Evolutionary conservation across 2,329 filamentous ascomycete species (phyloP), one percentile per base, ranked within the genome.

Genomic region (Mycogone perniciosa): DNA sequence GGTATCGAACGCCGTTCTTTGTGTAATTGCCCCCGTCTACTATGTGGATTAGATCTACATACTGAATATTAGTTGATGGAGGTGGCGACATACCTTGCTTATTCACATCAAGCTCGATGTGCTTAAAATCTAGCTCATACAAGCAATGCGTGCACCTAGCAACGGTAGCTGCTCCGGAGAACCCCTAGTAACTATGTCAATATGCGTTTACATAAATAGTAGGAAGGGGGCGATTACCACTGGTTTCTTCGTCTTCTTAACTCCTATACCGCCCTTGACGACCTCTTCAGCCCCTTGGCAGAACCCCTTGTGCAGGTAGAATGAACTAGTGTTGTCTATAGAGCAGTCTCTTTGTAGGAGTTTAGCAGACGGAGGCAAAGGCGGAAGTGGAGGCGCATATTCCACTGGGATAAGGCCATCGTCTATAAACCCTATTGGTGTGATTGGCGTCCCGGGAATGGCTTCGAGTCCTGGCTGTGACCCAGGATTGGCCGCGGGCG

Each of bases 211-310:
- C 20, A 46, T 8, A 20, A 7, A 4, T 7, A 30, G 30, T 8
- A 6, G 5, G n/a, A 10, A 31, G 26, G 13, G 50, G 10, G 31
- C 3, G 10, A 30, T 37, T 30, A 44, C 29, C 51, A 77, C 74
- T 31, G 76, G 70, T 53, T 76, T 75, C 58, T 74, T 75, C 4
- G 73, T 70, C 56, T 72, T 76, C 58, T 72, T 76, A 43, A 80
- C 70, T 6, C 77, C 77, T 4, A 71, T 61, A 2, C 71, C 72
- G 1, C 78, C 78, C 34, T 67, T 66, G 30, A 74, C 62, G 1
- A 75, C 71, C 11, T 77, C 75, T 43, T 72, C 73, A 6, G 78
- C 78, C 1, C 78, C 78, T 20, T 74, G 71, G 40, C 79, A 82
- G 56, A 81, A 80, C 1, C 77, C 77, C 49, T 77, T 79, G 35